A percentile compares a stretch with the other conserved stretches of the same genome.
Conservation (phyloP, 1,139 yeast genomes). For the Sugiyamaella novakii region DNA sequence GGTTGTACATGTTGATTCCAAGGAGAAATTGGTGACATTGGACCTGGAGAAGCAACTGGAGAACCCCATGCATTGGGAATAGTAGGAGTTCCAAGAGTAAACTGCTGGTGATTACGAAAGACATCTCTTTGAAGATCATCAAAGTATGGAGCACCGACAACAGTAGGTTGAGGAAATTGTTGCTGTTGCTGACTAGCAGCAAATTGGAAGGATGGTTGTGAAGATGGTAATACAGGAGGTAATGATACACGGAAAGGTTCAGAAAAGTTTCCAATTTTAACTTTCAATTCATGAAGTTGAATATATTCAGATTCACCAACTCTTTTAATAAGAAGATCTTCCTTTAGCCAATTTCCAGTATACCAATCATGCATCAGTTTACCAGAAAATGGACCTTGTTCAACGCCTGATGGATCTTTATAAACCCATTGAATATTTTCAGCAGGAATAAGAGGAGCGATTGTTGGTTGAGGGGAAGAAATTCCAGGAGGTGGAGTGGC, state of each 20-base stretch:
- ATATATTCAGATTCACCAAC: constrained; percentile 42
- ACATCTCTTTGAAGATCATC: constrained; percentile 16
- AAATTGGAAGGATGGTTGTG: constrained; percentile 4
- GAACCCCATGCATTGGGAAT: constrained; percentile 17
- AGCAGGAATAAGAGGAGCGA: constrained; percentile 38
- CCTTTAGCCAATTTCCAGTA: constrained; percentile 59
- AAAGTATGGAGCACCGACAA: constrained; percentile 20
- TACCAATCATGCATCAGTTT: constrained; percentile 80
- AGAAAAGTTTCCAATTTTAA: constrained; percentile 50
- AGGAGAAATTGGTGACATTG: constrained; percentile 29
- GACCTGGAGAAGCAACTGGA: constrained; percentile 17
- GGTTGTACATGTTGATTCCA: constrained; percentile 26
- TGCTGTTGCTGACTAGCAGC: constrained; percentile 4
- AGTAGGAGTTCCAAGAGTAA: constrained; percentile 25
- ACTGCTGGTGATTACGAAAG: constrained; percentile 22
- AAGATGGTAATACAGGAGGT: constrained; percentile 36
- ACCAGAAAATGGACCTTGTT: constrained; percentile 83
- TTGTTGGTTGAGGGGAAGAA: constrained; percentile 22
- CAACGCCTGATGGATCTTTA: constrained; percentile 66
- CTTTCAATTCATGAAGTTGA: constrained; percentile 39
- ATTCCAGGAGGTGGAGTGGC: constrained; percentile 36
- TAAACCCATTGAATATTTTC: constrained; percentile 67
- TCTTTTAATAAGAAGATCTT: constrained; percentile 60
- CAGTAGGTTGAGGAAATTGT: constrained; percentile 3
- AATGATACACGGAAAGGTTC: constrained; percentile 66